Evolutionary conservation across 352 stramenopile genomes (phyloP).

Genomic region (Globisporangium mamillatum): DNA sequence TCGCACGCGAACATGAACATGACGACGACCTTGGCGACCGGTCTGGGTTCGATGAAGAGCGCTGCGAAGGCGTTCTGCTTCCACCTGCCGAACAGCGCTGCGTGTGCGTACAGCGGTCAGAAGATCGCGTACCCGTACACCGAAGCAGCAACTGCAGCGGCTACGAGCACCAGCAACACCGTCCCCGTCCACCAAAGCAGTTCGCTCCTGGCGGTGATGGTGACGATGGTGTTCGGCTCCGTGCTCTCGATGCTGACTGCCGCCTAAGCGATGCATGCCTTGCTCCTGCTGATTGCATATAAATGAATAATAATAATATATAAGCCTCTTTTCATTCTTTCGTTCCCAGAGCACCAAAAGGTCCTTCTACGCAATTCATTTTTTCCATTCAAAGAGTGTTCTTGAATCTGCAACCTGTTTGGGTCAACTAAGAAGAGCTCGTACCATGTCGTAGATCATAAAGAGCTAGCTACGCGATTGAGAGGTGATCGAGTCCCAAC

Average conservation of each 20-base stretch:
- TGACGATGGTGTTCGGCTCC: neutral
- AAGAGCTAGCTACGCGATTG: too few relatives aligned
- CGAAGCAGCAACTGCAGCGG: neutral
- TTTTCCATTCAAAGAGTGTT: too few relatives aligned
- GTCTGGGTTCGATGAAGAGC: conserved; percentile 1
- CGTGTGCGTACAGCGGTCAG: conserved; percentile 27
- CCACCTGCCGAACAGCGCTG: conserved; percentile 28
- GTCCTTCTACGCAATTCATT: too few relatives aligned
- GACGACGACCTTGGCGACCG: neutral
- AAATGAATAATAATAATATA: too few relatives aligned
- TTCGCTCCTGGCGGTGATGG: neutral
- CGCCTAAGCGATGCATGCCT: neutral
- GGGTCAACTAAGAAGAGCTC: too few relatives aligned
- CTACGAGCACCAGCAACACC: neutral
- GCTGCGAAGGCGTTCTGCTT: conserved; percentile 17
- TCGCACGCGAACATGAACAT: conserved; percentile 2
- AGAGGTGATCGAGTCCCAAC: too few relatives aligned
- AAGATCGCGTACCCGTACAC: conserved; percentile 25
- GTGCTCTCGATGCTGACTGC: neutral
- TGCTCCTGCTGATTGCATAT: neutral
- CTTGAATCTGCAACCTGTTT: too few relatives aligned
- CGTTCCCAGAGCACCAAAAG: too few relatives aligned
- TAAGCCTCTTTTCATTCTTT: too few relatives aligned
- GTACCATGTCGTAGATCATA: too few relatives aligned
- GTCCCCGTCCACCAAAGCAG: neutral